Evolutionary conservation across 225 moss, liverwort and hornwort species (phyloP).

Genomic region (Ulota crispa): DNA sequence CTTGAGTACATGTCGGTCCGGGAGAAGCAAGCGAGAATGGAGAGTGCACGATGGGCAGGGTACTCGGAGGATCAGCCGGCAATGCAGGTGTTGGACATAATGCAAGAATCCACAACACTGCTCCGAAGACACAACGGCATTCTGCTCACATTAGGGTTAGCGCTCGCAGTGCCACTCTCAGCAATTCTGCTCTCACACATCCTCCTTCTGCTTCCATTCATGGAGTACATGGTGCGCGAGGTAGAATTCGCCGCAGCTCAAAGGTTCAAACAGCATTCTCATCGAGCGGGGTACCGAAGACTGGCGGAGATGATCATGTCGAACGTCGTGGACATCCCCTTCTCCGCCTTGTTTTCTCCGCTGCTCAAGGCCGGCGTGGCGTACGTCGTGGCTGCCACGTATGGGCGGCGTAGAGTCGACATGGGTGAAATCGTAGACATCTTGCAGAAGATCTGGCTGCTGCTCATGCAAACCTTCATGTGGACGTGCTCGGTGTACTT

Average conservation of each 20-base stretch:
- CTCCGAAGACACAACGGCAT: constrained; percentile 68
- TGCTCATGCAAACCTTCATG: constrained; percentile 73
- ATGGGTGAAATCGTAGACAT: constrained; percentile 56
- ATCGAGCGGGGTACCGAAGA: constrained; percentile 61
- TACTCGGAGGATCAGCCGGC: constrained; percentile 50
- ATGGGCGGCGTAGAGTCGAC: constrained; percentile 61
- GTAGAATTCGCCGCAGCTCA: constrained; percentile 52
- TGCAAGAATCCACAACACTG: constrained; percentile 80
- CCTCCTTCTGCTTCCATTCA: constrained; percentile 61
- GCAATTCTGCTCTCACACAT: constrained; percentile 82
- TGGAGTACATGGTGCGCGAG: constrained; percentile 55
- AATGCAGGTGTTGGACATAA: constrained; percentile 66
- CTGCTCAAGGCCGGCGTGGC: constrained; percentile 80
- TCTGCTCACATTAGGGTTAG: constrained; percentile 59
- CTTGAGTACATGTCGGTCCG: constrained; percentile 34
- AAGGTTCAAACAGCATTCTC: constrained; percentile 54
- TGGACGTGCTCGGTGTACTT: constrained; percentile 70
- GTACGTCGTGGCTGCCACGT: constrained; percentile 76
- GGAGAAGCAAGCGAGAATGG: constrained; percentile 31
- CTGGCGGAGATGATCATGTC: constrained; percentile 78
- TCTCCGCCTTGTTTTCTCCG: constrained; percentile 66
- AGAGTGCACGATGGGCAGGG: constrained; percentile 46
- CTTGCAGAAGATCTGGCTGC: constrained; percentile 75
- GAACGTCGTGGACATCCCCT: constrained; percentile 75
- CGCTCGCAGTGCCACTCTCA: constrained; percentile 73